Evolutionary conservation across 2,329 filamentous ascomycete genomes (phyloP), one percentile per base, ranked within the genome.

Genomic region (Stagonosporopsis rhizophila): DNA sequence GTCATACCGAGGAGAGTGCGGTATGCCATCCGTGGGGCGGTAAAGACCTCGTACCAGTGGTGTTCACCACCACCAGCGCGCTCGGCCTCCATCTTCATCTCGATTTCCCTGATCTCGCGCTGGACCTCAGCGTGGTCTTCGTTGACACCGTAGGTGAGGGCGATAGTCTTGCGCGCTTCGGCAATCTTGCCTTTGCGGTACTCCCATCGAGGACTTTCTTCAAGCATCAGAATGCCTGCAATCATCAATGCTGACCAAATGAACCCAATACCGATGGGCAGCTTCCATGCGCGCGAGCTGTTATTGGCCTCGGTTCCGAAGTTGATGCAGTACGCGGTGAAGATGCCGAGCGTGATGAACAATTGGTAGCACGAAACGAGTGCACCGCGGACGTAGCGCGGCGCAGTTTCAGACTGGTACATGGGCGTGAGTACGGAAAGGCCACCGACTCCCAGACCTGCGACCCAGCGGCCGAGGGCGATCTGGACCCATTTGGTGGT

Each of bases 291-390:
- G 2, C 80, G 79, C 20, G 82, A 81, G 61, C 75, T 78, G 1
- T 45, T 17, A 45, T 78, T 78, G 2, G 70, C 74, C 60, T 85
- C 77, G 6, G 87, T 89, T 6, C 86, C 86, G 67, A 78, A 89
- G 71, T 89, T 87, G 72, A 82, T 79, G 64, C 75, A 74, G 56
- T 77, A 77, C 1, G 77, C 81, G 20, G 78, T 68, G 49, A 80
- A 86, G 70, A 90, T 89, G 44, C 88, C 88, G 25, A 89, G 78
- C 0, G 87, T 90, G 69, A 90, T 87, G 71, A 89, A 85, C 3
- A 90, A 81, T 77, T 90, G 88, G 73, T 89, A 90, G 47, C 81
- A 84, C 1, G 83, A 71, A 11, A 90, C 82, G 35, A 89, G 79
- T 6, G 86, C 80, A 66, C 86, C 86, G 64, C 88, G 84, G 46